Conservation (phyloP, 1,284 basidiomycete species). For the Wallemia mellicola region DNA sequence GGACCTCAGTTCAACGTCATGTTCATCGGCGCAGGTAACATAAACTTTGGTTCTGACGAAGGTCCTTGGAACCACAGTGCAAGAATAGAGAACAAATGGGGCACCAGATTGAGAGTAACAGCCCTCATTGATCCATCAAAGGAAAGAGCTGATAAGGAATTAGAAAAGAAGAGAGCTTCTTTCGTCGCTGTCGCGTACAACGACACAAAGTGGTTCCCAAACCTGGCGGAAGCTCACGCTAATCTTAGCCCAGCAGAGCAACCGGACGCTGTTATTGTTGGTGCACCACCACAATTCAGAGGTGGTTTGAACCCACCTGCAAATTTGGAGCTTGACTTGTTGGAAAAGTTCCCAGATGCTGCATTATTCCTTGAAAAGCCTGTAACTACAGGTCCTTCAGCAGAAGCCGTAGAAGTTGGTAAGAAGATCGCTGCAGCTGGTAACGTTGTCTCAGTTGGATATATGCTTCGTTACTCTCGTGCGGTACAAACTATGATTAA, state of each 20-base stretch:
- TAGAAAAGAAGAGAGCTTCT: slow-evolving; percentile 68
- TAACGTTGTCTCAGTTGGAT: slow-evolving; percentile 57
- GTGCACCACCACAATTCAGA: slow-evolving; percentile 76
- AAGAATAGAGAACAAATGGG: slow-evolving; percentile 80
- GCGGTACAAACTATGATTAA: slow-evolving; percentile 95
- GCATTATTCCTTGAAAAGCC: slow-evolving; percentile 93
- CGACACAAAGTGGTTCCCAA: slow-evolving; percentile 20
- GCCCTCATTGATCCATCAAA: slow-evolving; percentile 74
- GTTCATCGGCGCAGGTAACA: slow-evolving; percentile 2
- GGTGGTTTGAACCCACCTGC: slow-evolving; percentile 44
- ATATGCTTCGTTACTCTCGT: slow-evolving; percentile 72
- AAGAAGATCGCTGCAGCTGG: slow-evolving; percentile 33
- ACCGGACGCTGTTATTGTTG: slow-evolving; percentile 50
- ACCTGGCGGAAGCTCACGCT: slow-evolving; percentile 37
- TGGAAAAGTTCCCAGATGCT: slow-evolving; percentile 63
- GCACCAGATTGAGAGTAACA: slow-evolving; percentile 77
- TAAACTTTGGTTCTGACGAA: slow-evolving; percentile 6
- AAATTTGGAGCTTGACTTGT: slow-evolving; percentile 66
- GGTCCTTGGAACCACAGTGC: slow-evolving; percentile 73
- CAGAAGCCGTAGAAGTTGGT: slow-evolving; percentile 27
- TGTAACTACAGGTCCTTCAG: slow-evolving; percentile 47
- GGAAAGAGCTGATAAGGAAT: slow-evolving; percentile 46
- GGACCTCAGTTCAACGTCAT: slow-evolving; percentile 1
- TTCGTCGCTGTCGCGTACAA: slow-evolving; percentile 85
- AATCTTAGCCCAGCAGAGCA: slow-evolving; percentile 24